phyloP scores from a whole-genome alignment of 805 yeast species.

The Candida michaelii region DNA sequence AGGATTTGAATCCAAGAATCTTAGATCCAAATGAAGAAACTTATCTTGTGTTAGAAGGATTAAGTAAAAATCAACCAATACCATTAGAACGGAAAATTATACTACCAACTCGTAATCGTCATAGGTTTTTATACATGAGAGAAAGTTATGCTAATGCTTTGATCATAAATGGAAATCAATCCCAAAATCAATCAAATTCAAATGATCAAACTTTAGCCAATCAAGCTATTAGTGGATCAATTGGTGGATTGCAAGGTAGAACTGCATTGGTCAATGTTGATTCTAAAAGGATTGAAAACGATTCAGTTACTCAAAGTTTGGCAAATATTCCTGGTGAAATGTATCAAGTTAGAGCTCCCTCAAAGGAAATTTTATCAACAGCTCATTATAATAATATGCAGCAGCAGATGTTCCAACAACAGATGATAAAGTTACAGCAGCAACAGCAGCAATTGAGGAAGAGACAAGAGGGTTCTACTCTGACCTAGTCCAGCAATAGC shows the following conservation, averaged over 20 bases:
- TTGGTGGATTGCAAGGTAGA: constrained; percentile 79
- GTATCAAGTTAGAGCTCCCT: constrained; percentile 48
- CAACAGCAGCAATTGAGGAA: constrained; percentile 34
- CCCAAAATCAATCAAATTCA: constrained; percentile 15
- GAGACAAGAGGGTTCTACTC: constrained; percentile 14
- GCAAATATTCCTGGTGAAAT: constrained; percentile 62
- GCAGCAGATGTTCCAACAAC: constrained; percentile 46
- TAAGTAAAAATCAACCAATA: constrained; percentile 71
- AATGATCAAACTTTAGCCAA: constrained; percentile 43
- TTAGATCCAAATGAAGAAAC: constrained; percentile 91
- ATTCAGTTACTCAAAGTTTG: constrained; percentile 38
- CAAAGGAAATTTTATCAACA: constrained; percentile 41
- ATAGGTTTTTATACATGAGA: constrained; percentile 78
- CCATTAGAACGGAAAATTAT: constrained; percentile 79
- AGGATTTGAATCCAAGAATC: constrained; percentile 35
- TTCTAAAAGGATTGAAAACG: constrained; percentile 21
- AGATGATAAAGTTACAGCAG: constrained; percentile 39
- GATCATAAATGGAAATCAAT: constrained; percentile 53
- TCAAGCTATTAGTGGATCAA: constrained; percentile 48
- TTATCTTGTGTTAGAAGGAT: constrained; percentile 86
- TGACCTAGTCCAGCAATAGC: too few relatives aligned
- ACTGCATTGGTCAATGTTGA: constrained; percentile 73
- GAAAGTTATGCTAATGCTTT: constrained; percentile 92
- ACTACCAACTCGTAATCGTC: constrained; percentile 68
- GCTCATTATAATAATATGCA: constrained; percentile 44